These are phyloP conservation scores for Russula sp. DNA, from an alignment of 768 basidiomycete genomes.

Conservation along the genomic window DNA sequence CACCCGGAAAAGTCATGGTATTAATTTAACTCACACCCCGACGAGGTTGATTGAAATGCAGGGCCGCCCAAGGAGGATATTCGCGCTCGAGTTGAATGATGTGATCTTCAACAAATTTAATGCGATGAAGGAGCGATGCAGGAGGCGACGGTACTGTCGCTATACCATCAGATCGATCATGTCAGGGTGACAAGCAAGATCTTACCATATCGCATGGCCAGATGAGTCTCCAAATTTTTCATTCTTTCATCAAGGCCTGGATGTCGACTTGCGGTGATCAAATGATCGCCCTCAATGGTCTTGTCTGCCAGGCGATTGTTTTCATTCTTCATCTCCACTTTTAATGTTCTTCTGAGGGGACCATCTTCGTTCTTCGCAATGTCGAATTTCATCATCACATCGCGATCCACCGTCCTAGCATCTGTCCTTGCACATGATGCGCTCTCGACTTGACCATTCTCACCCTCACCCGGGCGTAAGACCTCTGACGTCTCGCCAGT, in stretches of 20 bases:
- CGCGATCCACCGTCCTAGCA: conserved; percentile 66
- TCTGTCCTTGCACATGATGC: conserved; percentile 71
- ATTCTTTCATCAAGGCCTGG: conserved; percentile 66
- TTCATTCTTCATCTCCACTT: conserved; percentile 31
- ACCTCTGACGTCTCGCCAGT: conserved; percentile 27
- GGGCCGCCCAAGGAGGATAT: conserved; percentile 82
- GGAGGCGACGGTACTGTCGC: conserved; percentile 71
- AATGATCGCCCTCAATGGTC: conserved; percentile 30
- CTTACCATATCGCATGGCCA: conserved; percentile 71
- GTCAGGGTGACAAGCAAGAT: background rate
- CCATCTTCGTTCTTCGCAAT: conserved; percentile 84
- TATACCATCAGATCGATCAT: conserved; percentile 5
- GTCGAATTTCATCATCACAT: conserved; percentile 82
- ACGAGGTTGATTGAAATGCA: conserved; percentile 85
- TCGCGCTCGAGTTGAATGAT: conserved; percentile 74
- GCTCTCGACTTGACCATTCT: conserved; percentile 35
- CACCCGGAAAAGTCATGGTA: conserved; percentile 4
- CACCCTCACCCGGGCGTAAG: conserved; percentile 31
- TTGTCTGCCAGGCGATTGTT: background rate
- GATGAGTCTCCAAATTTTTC: conserved; percentile 63
- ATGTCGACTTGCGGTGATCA: conserved; percentile 45
- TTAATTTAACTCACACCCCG: conserved; percentile 57
- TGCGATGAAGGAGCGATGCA: conserved; percentile 56
- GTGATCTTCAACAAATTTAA: conserved; percentile 74
- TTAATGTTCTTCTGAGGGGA: conserved; percentile 60